These are phyloP conservation scores for Linum lewisii DNA, from an alignment of 345 rosid genomes.

Conservation along the genomic window DNA sequence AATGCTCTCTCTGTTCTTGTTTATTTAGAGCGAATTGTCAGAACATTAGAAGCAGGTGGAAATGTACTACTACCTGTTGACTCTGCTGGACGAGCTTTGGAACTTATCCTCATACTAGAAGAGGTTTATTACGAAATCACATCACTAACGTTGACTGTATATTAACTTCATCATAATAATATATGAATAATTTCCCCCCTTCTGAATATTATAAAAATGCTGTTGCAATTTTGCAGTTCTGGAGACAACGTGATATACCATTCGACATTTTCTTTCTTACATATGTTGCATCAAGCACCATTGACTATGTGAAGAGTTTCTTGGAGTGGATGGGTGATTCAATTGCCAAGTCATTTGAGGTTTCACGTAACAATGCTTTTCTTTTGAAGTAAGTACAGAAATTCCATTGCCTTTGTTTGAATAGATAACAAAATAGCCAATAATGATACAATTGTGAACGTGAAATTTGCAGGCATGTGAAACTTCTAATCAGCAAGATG, in stretches of 20 bases:
- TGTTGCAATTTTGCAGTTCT: conserved; percentile 45
- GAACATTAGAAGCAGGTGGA: conserved; percentile 74
- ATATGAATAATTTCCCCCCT: neutral
- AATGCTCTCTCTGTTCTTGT: neutral
- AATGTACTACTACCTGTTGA: conserved; percentile 90
- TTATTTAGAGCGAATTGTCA: conserved; percentile 40
- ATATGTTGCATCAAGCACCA: conserved; percentile 81
- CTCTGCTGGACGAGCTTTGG: conserved; percentile 85
- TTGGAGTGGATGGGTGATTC: conserved; percentile 99
- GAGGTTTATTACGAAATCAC: conserved; percentile 40
- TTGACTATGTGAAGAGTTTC: conserved; percentile 96
- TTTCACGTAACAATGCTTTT: conserved; percentile 95
- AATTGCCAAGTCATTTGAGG: conserved; percentile 91
- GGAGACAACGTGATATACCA: conserved; percentile 55
- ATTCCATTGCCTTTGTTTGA: neutral
- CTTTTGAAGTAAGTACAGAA: conserved; percentile 48
- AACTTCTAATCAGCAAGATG: conserved; percentile 71
- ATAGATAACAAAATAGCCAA: neutral
- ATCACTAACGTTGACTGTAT: conserved; percentile 4
- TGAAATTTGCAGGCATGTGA: conserved; percentile 56
- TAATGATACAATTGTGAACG: conserved; percentile 5
- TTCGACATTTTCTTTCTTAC: conserved; percentile 87
- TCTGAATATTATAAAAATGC: conserved; percentile 12
- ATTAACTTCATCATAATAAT: conserved; percentile 11
- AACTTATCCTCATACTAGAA: conserved; percentile 80